Evolutionary conservation across 305 asterid genomes (phyloP).

Genomic region (Rubia peregrina): DNA sequence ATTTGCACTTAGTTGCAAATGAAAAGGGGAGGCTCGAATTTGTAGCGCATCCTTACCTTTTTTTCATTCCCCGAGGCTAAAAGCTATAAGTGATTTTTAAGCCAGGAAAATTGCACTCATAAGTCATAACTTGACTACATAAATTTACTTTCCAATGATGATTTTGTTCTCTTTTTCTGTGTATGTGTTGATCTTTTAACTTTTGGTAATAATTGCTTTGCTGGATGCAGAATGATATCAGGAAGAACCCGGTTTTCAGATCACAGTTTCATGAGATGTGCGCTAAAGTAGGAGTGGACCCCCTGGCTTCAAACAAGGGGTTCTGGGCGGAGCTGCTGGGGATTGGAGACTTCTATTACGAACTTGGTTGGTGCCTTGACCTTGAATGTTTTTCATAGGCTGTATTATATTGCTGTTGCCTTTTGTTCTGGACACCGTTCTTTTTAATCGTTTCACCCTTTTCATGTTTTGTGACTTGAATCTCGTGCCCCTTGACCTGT

Average conservation of each 20-base stretch:
- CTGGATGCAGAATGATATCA: constrained; percentile 76
- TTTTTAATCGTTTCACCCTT: not conserved
- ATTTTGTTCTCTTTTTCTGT: not conserved
- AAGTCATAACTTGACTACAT: not conserved
- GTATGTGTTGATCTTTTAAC: not conserved
- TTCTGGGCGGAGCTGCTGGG: constrained; percentile 98
- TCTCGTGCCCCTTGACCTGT: not conserved
- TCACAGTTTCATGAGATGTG: constrained; percentile 99
- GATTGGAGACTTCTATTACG: constrained; percentile 94
- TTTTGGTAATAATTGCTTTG: constrained; percentile 7
- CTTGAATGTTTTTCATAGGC: not conserved
- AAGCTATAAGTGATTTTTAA: not conserved
- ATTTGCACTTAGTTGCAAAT: not conserved
- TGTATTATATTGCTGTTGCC: not conserved
- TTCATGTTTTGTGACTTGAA: not conserved
- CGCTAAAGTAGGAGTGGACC: constrained; percentile 97
- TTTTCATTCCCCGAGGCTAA: no score
- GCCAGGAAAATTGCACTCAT: not conserved
- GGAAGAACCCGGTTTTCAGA: constrained; percentile 90
- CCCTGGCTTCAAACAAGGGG: constrained; percentile 95
- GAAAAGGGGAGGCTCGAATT: not conserved
- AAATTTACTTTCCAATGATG: not conserved
- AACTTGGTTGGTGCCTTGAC: constrained; percentile 61
- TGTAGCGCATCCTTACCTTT: not conserved
- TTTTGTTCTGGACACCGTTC: not conserved